Percentiles rank a stretch among this genome's conserved stretches.
Conservation (phyloP, 768 basidiomycete species). For the Trichaptum fuscoviolaceum region DNA sequence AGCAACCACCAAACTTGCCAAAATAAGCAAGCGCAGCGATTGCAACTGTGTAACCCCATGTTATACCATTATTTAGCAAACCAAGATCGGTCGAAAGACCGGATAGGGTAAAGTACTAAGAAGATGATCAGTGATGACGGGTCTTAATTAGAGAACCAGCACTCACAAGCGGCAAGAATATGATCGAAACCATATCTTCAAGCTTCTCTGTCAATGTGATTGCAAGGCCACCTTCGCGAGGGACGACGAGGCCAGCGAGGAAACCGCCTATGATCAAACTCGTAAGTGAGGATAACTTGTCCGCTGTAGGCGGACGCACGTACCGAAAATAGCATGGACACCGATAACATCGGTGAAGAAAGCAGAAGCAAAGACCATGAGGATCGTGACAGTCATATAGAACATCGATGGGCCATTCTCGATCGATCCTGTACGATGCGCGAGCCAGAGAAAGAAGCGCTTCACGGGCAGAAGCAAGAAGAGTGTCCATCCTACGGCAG, state of each 20-base stretch:
- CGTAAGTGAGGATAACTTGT: slow-evolving; percentile 3
- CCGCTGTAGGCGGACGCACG: slow-evolving; percentile 9
- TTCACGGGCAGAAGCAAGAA: slow-evolving; percentile 69
- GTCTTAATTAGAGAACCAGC: neutral
- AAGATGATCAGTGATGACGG: slow-evolving; percentile 3
- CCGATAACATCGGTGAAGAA: slow-evolving; percentile 95
- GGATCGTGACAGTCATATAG: slow-evolving; percentile 82
- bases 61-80: slow-evolving; percentile 76
- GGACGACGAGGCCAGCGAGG: slow-evolving; percentile 74
- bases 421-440: slow-evolving; percentile 68
- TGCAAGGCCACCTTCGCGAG: slow-evolving; percentile 81
- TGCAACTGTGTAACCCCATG: slow-evolving; percentile 85
- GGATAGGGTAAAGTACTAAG: slow-evolving; percentile 86
- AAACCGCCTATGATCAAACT: slow-evolving; percentile 55
- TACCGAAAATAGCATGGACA: slow-evolving; percentile 87
- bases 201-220: slow-evolving; percentile 89
- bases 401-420: slow-evolving; percentile 81
- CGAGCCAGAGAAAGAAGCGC: slow-evolving; percentile 62
- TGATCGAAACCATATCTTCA: slow-evolving; percentile 91
- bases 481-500: slow-evolving; percentile 75
- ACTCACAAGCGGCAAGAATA: slow-evolving; percentile 80
- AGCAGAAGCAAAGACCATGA: slow-evolving; percentile 78
- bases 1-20: slow-evolving; percentile 89
- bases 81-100: slow-evolving; percentile 88
- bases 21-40: slow-evolving; percentile 74